Evolutionary conservation across 768 basidiomycete species (phyloP).

Genomic region (Leccinum olivaceopallidum): DNA sequence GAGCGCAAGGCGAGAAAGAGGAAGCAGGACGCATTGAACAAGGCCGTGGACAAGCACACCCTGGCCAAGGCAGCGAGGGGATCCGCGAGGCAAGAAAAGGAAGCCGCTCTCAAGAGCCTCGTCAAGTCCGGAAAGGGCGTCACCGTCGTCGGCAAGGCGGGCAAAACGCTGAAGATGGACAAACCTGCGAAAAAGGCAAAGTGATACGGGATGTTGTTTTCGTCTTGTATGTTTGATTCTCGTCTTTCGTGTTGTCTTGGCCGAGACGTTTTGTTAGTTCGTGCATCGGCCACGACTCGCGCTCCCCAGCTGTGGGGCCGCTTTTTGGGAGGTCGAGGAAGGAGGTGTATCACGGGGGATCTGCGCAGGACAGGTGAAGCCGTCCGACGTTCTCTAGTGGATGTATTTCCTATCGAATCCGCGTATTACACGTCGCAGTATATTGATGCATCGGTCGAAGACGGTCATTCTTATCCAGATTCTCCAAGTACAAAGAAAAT

Average conservation of each 20-base stretch:
- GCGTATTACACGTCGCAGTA: no score
- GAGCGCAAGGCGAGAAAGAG: conserved; percentile 71
- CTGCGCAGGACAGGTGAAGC: no score
- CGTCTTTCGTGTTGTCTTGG: background rate
- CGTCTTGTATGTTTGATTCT: conserved; percentile 10
- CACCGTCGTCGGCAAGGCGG: conserved; percentile 80
- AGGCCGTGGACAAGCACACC: conserved; percentile 63
- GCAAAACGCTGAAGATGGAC: conserved; percentile 32
- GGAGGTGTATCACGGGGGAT: background rate
- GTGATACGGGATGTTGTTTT: background rate
- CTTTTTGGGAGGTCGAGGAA: background rate
- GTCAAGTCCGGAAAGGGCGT: conserved; percentile 86
- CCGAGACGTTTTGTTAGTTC: background rate
- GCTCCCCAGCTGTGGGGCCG: background rate
- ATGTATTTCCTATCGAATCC: no score
- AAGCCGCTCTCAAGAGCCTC: conserved; percentile 75
- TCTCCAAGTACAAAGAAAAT: background rate
- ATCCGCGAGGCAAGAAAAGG: conserved; percentile 66
- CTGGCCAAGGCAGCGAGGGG: conserved; percentile 30
- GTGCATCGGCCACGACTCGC: background rate
- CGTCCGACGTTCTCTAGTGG: background rate
- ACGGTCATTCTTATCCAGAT: background rate
- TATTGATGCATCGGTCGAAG: no score
- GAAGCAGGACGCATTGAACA: conserved; percentile 63
- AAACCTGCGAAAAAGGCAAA: conserved; percentile 27